phyloP scores from a whole-genome alignment of 2,329 filamentous ascomycete species.

The Claviceps fusiformis region DNA sequence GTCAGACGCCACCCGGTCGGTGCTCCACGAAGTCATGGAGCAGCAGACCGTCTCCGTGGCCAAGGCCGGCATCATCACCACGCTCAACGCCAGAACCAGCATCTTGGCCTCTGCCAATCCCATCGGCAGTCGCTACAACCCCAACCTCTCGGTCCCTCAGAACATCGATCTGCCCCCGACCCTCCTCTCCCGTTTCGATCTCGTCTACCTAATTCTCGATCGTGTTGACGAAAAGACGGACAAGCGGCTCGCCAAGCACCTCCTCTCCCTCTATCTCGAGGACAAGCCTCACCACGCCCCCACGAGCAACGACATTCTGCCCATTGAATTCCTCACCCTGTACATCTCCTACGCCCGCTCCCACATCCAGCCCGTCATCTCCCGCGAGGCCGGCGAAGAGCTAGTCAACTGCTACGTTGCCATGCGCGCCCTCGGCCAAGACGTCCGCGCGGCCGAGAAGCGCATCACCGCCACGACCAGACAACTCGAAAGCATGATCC shows the following conservation, averaged over 20 bases:
- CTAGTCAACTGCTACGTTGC: conserved; percentile 80
- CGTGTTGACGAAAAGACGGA: conserved; percentile 84
- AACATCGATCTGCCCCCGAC: conserved; percentile 97
- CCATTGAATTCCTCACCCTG: conserved; percentile 86
- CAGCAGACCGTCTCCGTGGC: conserved; percentile 76
- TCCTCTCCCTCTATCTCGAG: conserved; percentile 93
- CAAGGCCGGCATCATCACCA: conserved; percentile 92
- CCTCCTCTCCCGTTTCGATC: conserved; percentile 85
- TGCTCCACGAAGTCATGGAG: conserved; percentile 81
- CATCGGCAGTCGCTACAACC: conserved; percentile 95
- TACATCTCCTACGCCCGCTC: conserved; percentile 95
- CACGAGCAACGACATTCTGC: conserved; percentile 63
- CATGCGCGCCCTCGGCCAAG: conserved; percentile 86
- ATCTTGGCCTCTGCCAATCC: conserved; percentile 96
- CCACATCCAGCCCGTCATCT: conserved; percentile 71
- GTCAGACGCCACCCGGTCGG: conserved; percentile 64
- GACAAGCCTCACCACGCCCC: conserved; percentile 78
- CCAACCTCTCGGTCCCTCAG: conserved; percentile 85
- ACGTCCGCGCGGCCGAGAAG: conserved; percentile 77
- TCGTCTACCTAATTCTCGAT: conserved; percentile 93
- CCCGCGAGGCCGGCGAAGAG: conserved; percentile 65
- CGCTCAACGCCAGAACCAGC: conserved; percentile 85
- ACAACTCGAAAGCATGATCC: conserved; percentile 97
- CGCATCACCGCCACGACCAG: conserved; percentile 95
- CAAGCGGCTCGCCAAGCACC: conserved; percentile 75